Evolutionary conservation across 352 stramenopile species (phyloP).

Genomic region (Pythium pyrilobum): DNA sequence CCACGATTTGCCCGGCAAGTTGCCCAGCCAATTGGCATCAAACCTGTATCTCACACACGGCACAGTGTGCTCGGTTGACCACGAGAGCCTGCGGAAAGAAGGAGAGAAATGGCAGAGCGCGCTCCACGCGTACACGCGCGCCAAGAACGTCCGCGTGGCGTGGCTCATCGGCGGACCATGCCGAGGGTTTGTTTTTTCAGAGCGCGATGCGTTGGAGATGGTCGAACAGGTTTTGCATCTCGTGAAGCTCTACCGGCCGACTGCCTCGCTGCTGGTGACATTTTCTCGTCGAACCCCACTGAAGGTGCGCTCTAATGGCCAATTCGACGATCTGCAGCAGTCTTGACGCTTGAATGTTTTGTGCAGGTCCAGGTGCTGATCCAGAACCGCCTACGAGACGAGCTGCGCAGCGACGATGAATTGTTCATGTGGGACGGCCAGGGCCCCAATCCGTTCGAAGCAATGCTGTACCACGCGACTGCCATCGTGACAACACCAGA

Average conservation of each 20-base stretch:
- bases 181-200: conserved; percentile 49
- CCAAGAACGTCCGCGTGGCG: conserved; percentile 21
- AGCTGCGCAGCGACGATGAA: conserved; percentile 15
- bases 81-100: not conserved
- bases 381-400: conserved; percentile 10
- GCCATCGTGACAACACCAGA: conserved; percentile 67
- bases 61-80: conserved; percentile 31
- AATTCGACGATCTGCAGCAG: too few species aligned
- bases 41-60: conserved; percentile 50
- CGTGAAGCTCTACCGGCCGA: not conserved
- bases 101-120: conserved; percentile 12
- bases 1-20: conserved; percentile 39
- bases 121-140: conserved; percentile 2
- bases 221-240: conserved; percentile 27
- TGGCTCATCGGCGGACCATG: conserved; percentile 68
- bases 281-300: conserved; percentile 63
- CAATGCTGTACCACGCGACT: conserved; percentile 42
- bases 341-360: too few species aligned
- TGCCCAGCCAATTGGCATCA: not conserved
- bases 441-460: conserved; percentile 62
- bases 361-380: conserved; percentile 44
- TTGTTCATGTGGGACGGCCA: conserved; percentile 48
- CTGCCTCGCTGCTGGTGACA: conserved; percentile 42
- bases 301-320: conserved; percentile 17
- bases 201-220: conserved; percentile 34